Conservation (phyloP, 306 rosid species). For the Trifolium pratense region DNA sequence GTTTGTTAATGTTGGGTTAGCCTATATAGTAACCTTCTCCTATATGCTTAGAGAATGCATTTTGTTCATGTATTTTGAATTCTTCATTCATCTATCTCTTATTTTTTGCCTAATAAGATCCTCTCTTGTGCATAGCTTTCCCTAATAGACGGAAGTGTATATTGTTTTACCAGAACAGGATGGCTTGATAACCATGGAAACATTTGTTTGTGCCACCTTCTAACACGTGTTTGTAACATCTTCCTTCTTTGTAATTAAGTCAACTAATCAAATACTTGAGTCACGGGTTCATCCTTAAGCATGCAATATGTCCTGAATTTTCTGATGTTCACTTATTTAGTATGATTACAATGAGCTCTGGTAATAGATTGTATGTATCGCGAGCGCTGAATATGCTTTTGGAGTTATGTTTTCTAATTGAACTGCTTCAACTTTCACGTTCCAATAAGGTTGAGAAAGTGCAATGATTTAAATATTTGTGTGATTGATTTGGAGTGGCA, state of each 20-base stretch:
- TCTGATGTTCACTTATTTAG: background rate
- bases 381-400: background rate
- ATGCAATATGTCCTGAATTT: background rate
- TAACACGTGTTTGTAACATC: constrained; percentile 1
- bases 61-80: background rate
- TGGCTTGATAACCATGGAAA: constrained; percentile 1
- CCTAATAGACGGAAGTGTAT: constrained; percentile 11
- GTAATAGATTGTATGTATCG: background rate
- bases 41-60: constrained; percentile 3
- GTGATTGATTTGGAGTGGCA: constrained; percentile 9
- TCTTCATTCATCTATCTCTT: constrained; percentile 24
- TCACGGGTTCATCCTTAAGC: constrained; percentile 27
- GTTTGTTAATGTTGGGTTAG: constrained; percentile 14
- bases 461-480: constrained; percentile 14
- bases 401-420: constrained; percentile 13
- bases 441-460: constrained; percentile 21
- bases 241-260: constrained; percentile 35
- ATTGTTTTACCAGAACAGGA: constrained; percentile 16
- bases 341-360: constrained; percentile 11
- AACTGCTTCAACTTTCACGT: constrained; percentile 27
- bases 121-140: background rate
- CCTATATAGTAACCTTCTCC: background rate
- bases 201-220: constrained; percentile 20
- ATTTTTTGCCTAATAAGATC: background rate
- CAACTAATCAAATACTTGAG: constrained; percentile 15